Conservation (phyloP, 495 filamentous ascomycete species). For the Aspergillus asperescens region DNA sequence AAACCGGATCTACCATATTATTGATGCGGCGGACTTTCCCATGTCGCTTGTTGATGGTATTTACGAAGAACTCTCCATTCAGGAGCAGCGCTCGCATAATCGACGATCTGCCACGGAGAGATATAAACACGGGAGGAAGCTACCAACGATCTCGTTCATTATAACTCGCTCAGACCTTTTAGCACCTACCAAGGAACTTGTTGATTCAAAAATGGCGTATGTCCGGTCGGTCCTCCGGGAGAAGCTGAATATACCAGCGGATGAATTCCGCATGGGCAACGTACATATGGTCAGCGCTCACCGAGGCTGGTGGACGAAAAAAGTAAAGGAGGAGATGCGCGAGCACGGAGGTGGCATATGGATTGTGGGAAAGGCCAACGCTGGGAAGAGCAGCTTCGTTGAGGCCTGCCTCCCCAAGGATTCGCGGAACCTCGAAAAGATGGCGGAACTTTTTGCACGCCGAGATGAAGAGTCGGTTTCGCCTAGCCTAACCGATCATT, state of each 20-base stretch:
- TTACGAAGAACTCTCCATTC: constrained; percentile 51
- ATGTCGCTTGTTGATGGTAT: constrained; percentile 76
- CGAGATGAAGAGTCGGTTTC: constrained; percentile 22
- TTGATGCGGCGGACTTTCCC: constrained; percentile 97
- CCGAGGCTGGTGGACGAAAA: constrained; percentile 79
- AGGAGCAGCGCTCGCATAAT: constrained; percentile 68
- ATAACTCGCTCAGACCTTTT: constrained; percentile 86
- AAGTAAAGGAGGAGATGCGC: constrained; percentile 78
- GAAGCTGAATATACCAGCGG: constrained; percentile 55
- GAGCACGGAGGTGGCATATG: constrained; percentile 80
- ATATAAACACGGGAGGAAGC: constrained; percentile 57
- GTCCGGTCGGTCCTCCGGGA: constrained; percentile 66
- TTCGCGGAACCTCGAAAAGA: constrained; percentile 44
- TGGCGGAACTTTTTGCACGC: constrained; percentile 31
- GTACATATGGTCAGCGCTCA: constrained; percentile 79
- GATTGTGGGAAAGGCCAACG: constrained; percentile 97
- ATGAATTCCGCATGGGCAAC: constrained; percentile 70
- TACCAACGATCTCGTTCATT: constrained; percentile 69
- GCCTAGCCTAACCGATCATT: constrained; percentile 12
- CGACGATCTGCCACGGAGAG: constrained; percentile 60
- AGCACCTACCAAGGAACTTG: constrained; percentile 70
- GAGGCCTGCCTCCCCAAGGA: constrained; percentile 82
- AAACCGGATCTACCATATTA: constrained; percentile 93
- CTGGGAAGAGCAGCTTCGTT: constrained; percentile 91
- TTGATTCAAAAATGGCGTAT: constrained; percentile 78